These are phyloP conservation scores for Alternaria gansuensis DNA, from an alignment of 2,329 filamentous ascomycete species.

Conservation along the genomic window DNA sequence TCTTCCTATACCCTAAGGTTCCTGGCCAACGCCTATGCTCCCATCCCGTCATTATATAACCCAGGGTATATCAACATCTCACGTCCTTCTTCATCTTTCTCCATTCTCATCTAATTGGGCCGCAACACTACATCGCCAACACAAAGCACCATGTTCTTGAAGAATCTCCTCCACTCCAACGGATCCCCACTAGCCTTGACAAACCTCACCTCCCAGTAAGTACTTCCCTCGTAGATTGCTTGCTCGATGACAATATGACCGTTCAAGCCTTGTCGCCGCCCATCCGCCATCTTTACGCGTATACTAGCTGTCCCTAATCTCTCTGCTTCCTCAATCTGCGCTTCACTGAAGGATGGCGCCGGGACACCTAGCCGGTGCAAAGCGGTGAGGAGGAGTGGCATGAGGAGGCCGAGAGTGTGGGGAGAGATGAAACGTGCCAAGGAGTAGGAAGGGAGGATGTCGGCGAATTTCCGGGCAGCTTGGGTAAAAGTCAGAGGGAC, in stretches of 20 bases:
- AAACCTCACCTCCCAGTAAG: conserved; percentile 83
- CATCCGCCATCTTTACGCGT: conserved; percentile 77
- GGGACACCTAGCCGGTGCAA: conserved; percentile 87
- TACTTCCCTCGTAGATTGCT: conserved; percentile 69
- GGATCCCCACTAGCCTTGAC: conserved; percentile 96
- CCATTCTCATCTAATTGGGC: conserved; percentile 32
- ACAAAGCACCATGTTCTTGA: conserved; percentile 90
- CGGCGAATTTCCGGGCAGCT: conserved; percentile 83
- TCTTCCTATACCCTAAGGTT: background rate
- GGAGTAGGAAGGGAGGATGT: conserved; percentile 87
- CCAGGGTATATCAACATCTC: conserved; percentile 1
- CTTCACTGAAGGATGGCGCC: conserved; percentile 59
- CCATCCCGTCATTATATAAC: conserved; percentile 4
- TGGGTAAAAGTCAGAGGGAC: conserved; percentile 88
- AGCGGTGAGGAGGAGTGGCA: conserved; percentile 81
- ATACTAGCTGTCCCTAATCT: conserved; percentile 67
- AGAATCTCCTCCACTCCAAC: conserved; percentile 93
- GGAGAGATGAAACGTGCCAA: conserved; percentile 93
- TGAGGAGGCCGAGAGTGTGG: conserved; percentile 75
- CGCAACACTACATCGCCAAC: conserved; percentile 82
- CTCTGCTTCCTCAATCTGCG: conserved; percentile 46
- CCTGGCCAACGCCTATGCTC: background rate
- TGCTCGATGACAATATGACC: conserved; percentile 79
- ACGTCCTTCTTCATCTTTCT: background rate
- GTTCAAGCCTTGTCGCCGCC: conserved; percentile 74